Conservation (phyloP, 495 filamentous ascomycete genomes). For the Aspergillus steynii region DNA sequence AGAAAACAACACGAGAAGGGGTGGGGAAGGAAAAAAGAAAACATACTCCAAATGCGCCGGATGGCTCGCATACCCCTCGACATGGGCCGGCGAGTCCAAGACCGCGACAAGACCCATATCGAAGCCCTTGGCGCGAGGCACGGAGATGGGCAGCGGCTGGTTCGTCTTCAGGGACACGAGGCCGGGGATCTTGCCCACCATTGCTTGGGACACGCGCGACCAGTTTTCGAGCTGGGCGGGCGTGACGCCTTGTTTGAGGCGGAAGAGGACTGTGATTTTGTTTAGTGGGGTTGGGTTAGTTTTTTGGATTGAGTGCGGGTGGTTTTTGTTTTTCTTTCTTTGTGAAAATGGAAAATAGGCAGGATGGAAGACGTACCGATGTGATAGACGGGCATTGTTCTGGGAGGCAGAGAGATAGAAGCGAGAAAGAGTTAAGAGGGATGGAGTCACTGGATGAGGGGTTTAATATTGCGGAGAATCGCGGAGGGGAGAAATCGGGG, state of each 20-base stretch:
- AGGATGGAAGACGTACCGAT: constrained; percentile 14
- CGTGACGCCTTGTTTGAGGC: constrained; percentile 41
- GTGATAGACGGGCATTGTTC: constrained; percentile 27
- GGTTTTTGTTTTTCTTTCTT: background rate
- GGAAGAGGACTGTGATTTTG: constrained; percentile 38
- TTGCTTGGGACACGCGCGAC: constrained; percentile 27
- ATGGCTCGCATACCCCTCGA: constrained; percentile 38
- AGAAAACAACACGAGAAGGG: background rate
- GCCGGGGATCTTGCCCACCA: constrained; percentile 45
- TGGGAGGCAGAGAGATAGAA: background rate
- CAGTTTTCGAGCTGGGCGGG: constrained; percentile 32
- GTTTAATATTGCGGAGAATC: background rate
- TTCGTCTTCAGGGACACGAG: constrained; percentile 33
- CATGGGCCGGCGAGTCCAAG: constrained; percentile 38
- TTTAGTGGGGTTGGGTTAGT: background rate
- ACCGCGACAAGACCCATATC: constrained; percentile 46
- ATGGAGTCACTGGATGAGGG: background rate
- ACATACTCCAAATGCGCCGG: constrained; percentile 44
- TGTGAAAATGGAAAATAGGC: too few relatives aligned
- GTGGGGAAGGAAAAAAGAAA: background rate
- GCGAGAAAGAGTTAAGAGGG: background rate
- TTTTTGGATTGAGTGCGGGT: constrained; percentile 11
- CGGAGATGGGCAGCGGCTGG: constrained; percentile 34
- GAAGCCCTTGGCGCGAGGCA: constrained; percentile 44
- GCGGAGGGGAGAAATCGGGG: background rate